Evolutionary conservation across 371 early-diverging fungal species (phyloP), one percentile per base, ranked within the genome.

Genomic region (Amoeboaphelidium protococcarum): DNA sequence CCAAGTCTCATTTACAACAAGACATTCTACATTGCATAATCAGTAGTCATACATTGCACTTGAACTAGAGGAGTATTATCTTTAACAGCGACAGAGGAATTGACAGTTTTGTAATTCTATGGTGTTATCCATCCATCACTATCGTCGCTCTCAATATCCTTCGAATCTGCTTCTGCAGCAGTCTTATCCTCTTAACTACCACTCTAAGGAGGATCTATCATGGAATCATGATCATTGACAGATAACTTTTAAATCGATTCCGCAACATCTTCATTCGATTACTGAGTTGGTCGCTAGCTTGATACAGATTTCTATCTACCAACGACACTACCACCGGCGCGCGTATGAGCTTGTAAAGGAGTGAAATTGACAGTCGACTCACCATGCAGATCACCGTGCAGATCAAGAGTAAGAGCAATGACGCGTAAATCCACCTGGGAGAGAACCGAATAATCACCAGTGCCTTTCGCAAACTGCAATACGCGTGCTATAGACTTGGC

Each of bases 1-100:
- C 69, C 68, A 54, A 95, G 61, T 40, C 78, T 72, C 83, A 91
- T 84, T 62, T 87, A 85, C 46, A 95, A 63, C 42, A 91, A 58
- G 13, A 91, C 86, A 62, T 90, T 91, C 72, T 62, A 41, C 86
- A 92, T 84, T 19, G 94, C 89, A 60, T 80, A 95, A 69, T 95
- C 95, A 2, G 72, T 60, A 0, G 94, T 86, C 52, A 84, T 79
- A 62, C 90, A 91, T 10, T 82, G 89, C 2, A 89, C 90, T 23
- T 26, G 41, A 58, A 64, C 42, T 66, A 58, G 31, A 61, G 59
- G 45, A 54, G 52, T 40, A 59, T 65, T n/a, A 57, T 54, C 48
- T 16, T 50, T 48, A 21, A 16, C 44, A 44, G n/a, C n/a, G 51
- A 60, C 47, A 22, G 37, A 45, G 2, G 46, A 54, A 47, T 27